phyloP scores from a whole-genome alignment of 108 stramenopile species.

The Fragilariopsis cylindrus region DNA sequence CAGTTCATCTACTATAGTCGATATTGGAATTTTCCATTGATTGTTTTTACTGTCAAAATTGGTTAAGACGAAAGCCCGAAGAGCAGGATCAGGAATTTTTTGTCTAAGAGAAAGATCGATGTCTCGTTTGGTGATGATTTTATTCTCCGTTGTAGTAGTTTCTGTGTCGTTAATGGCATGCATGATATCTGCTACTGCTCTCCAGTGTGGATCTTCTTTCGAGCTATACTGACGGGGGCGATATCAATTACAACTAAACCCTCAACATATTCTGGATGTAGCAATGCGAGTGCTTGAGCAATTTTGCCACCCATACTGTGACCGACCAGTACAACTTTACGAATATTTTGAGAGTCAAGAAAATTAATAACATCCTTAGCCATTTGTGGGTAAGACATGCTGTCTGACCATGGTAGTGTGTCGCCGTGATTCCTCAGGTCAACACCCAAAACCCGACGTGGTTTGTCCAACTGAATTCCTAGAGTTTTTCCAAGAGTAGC shows the following conservation, averaged over 20 bases:
- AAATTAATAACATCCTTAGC: constrained; percentile 83
- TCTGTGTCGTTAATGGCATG: constrained; percentile 46
- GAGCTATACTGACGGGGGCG: constrained; percentile 80
- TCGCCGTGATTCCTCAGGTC: constrained; percentile 95
- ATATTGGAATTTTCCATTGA: constrained; percentile 85
- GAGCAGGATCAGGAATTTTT: constrained; percentile 76
- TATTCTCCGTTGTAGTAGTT: not conserved
- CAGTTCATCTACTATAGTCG: constrained; percentile 70
- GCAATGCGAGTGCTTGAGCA: constrained; percentile 74
- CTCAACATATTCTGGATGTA: constrained; percentile 76
- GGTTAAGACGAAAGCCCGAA: constrained; percentile 89
- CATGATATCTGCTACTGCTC: constrained; percentile 81
- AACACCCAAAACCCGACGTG: constrained; percentile 63
- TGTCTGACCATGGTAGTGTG: constrained; percentile 22
- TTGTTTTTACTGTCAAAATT: constrained; percentile 66
- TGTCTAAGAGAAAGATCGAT: constrained; percentile 60
- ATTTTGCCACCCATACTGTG: constrained; percentile 97
- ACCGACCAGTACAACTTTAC: constrained; percentile 76
- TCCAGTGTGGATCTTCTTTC: constrained; percentile 66
- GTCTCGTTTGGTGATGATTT: constrained; percentile 43
- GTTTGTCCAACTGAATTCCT: constrained; percentile 59
- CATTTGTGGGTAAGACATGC: constrained; percentile 84
- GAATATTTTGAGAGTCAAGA: constrained; percentile 55
- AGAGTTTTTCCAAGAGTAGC: constrained; percentile 74
- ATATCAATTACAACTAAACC: constrained; percentile 92